Base-by-base conservation (phyloP, 2,329 filamentous ascomycete species). In the Lanzia echinophila region DNA sequence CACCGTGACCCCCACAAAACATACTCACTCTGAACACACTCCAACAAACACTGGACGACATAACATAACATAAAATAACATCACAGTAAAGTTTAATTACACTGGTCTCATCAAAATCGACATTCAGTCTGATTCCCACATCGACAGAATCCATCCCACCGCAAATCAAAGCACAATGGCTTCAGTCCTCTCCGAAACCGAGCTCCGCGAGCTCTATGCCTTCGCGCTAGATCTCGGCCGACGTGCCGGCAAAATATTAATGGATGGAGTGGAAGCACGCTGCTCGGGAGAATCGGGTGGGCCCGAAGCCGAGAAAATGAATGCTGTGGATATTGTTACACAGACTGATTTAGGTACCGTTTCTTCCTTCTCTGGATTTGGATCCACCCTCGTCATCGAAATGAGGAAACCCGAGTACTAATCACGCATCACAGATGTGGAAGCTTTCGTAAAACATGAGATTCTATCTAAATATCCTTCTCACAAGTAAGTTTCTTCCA, bases 241-340 rank as follows among this genome's bases (percentile, higher is more conserved):
- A 63, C 77, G 84, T 70, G 87, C 86, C 0, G 87, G 87, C 6
- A 71, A 78, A 51, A 76, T 88, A 64, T 75, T 90, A 41, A 78
- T 87, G 66, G 76, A 82, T 46, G 82, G 80, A 12, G 80, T 84
- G n/a, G 74, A 78, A 67, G 75, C 45, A 58, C 76, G 83, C 15
- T 57, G 56, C 47, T 54, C 68, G 34, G 56, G 53, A 50, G 63
- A 38, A 53, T 59, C 43, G 53, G 59, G 32, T 55, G 62, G 65
- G 49, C 64, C 67, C 42, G 62, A 66, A 54, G 65, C 68, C 41
- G 84, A 90, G 69, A 91, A 91, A 68, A 83, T 87, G 60, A 89
- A 81, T 65, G 78, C 86, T 1, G 87, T 90, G 11, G 87, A 90
- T 67, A 80, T 90, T 58, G 87, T 90, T 19, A 90, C 86, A 10